Evolutionary conservation across 2,329 filamentous ascomycete species (phyloP).

Genomic region (Akanthomyces muscarius): DNA sequence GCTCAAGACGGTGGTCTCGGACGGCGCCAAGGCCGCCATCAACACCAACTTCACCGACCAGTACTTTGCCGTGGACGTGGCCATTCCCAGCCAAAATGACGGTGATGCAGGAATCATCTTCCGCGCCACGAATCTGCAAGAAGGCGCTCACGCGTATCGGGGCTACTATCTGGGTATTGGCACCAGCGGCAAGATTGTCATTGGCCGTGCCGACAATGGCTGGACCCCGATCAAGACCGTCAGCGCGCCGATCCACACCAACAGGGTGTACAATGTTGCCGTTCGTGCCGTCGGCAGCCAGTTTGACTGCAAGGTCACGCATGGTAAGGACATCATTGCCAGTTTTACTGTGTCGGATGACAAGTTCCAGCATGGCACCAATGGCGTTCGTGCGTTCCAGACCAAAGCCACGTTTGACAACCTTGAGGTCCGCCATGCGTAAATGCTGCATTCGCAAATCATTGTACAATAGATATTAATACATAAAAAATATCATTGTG

Average conservation of each 20-base stretch:
- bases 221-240: conserved; percentile 7
- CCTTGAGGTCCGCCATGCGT: conserved; percentile 5
- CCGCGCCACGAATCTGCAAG: conserved; percentile 25
- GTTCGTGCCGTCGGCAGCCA: conserved; percentile 2
- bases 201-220: conserved; percentile 22
- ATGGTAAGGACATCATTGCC: conserved; percentile 2
- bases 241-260: conserved; percentile 5
- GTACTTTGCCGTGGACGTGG: conserved; percentile 29
- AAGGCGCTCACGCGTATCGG: conserved; percentile 17
- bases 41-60: conserved; percentile 36
- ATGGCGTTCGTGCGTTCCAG: conserved; percentile 14
- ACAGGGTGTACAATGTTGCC: conserved; percentile 8
- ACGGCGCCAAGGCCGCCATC: conserved; percentile 28
- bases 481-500: too few species aligned
- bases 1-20: conserved; percentile 23
- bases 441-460: neutral
- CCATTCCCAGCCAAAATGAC: conserved; percentile 11
- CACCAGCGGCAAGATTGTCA: conserved; percentile 23
- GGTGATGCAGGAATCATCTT: conserved; percentile 35
- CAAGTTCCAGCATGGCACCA: conserved; percentile 8
- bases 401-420: conserved; percentile 18
- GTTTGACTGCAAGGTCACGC: conserved; percentile 9
- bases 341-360: conserved; percentile 14
- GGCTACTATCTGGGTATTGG: conserved; percentile 32
- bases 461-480: neutral